Base-by-base conservation (phyloP, 495 filamentous ascomycete species). In the Platismatia glauca region DNA sequence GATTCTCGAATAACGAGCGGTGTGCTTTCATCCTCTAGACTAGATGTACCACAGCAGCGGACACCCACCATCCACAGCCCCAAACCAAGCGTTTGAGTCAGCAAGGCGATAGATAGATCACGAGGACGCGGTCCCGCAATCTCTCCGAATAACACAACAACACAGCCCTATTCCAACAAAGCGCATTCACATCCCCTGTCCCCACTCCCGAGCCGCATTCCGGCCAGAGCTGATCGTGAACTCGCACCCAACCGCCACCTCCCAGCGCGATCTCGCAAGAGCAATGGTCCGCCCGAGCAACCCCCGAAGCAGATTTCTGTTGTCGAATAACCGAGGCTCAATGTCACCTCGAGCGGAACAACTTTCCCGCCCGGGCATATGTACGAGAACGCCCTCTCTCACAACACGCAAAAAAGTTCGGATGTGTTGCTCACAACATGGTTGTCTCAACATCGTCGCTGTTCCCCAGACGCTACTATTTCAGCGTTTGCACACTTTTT, bases 11-110 rank as follows among this genome's bases (percentile, higher is more conserved):
- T 18, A 0, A 4, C 16, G 20, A 18, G 39, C 20, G 0, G 3
- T 6, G 39, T 44, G 2, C 61, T 60, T 69, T 37, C 16, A 69
- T 31, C 9, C 61, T 57, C 27, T 69, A 57, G 53, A n/a, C 43
- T 24, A 22, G 8, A 67, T 27, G 33, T 52, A 24, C 48, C 3
- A 6, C 31, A 52, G 27, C 12, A 52, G 27, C 12, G 6, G 13
- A 16, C 9, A 11, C 4, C 27, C 4, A 48, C 9, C 0, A 13
- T 48, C 4, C 9, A n/a, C 12, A 27, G 27, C 44, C n/a, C 22
- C n/a, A n/a, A 9, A 48, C 44, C 22, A 35, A 12, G 44, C 11
- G 22, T 12, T 48, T 48, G 44, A 27, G 44, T 48, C 44, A 48
- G 22, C 44, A 24, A 48, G 22, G n/a, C 41, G 41, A n/a, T 18